A percentile compares a stretch with the other conserved stretches of the same genome.
These are phyloP conservation scores for Schizothecium vesticola DNA, from an alignment of 495 filamentous ascomycete genomes.

Conservation along the genomic window DNA sequence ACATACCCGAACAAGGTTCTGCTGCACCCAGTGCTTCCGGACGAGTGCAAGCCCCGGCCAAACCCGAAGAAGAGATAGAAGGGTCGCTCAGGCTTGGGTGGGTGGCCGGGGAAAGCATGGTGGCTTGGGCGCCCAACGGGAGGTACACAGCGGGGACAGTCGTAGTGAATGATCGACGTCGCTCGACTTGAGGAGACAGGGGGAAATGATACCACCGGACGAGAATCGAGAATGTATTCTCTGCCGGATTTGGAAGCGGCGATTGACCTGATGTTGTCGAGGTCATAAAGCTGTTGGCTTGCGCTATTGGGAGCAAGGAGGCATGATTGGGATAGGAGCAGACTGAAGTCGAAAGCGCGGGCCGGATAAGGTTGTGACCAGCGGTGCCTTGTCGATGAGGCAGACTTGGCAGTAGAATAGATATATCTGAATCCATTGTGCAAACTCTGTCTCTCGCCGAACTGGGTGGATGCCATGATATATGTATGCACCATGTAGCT, in stretches of 20 bases:
- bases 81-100: not conserved
- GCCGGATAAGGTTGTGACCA: not conserved
- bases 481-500: not conserved
- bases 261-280: not conserved
- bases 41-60: slow-evolving; percentile 54
- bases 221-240: not conserved
- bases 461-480: not conserved
- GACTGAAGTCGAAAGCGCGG: not conserved
- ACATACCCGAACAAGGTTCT: slow-evolving; percentile 78
- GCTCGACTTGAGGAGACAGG: not conserved
- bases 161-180: not conserved
- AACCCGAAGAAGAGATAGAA: slow-evolving; percentile 38
- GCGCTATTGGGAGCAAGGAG: not conserved
- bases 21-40: slow-evolving; percentile 75
- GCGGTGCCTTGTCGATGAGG: not conserved
- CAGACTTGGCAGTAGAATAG: not conserved
- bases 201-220: not conserved
- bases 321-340: not conserved
- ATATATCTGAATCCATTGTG: not conserved
- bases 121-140: not conserved
- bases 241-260: not conserved
- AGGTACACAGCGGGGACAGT: not conserved
- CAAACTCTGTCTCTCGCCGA: not conserved
- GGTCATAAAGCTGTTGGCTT: not conserved
- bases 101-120: not conserved